Percentiles rank a stretch among this genome's conserved stretches.
phyloP scores from a whole-genome alignment of 257 asterid genomes.

The Petrea volubilis region DNA sequence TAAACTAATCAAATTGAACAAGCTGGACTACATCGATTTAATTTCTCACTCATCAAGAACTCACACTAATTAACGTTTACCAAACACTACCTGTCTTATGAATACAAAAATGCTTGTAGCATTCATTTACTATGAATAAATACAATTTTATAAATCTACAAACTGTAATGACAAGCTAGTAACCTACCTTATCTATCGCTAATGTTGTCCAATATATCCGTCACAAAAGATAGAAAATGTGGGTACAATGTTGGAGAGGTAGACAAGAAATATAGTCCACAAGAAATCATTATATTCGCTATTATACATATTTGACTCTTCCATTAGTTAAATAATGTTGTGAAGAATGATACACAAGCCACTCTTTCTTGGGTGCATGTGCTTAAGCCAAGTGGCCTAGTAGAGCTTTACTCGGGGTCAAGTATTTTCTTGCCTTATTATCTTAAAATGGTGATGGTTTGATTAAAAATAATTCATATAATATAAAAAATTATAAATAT shows the following conservation, averaged over 20 bases:
- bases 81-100: not conserved
- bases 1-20: not conserved
- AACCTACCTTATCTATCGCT: conserved; percentile 17
- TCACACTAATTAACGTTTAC: not conserved
- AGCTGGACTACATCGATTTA: not conserved
- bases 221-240: not conserved
- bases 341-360: not conserved
- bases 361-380: conserved; percentile 1
- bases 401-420: not conserved
- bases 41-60: not conserved
- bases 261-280: conserved; percentile 26
- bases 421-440: not conserved
- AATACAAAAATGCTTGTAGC: not conserved
- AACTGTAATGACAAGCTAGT: conserved; percentile 25
- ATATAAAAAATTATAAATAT: no score
- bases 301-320: not conserved
- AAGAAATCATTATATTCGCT: conserved; percentile 13
- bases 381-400: not conserved
- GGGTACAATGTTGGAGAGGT: conserved; percentile 19
- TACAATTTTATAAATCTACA: not conserved
- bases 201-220: not conserved
- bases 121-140: not conserved
- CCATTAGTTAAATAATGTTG: not conserved
- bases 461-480: no score
- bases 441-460: no score